Percentiles rank a stretch among this genome's conserved stretches.
Conservation (phyloP, 805 yeast genomes). For the Ogataea populi-albae region DNA sequence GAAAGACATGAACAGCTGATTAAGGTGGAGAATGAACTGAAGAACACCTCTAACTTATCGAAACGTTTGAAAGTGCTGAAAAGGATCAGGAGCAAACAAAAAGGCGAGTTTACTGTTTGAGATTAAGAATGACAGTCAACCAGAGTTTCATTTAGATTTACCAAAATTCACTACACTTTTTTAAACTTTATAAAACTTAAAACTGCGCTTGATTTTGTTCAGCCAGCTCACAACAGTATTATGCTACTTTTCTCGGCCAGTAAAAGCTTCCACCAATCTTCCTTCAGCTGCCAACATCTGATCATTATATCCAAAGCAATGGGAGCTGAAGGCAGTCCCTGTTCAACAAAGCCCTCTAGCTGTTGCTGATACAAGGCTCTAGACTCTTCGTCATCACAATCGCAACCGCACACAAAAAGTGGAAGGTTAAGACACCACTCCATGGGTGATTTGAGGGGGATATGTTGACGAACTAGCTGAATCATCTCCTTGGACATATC, state of each 20-base stretch:
- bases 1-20: constrained; percentile 75
- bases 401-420: constrained; percentile 58
- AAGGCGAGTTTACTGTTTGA: constrained; percentile 1
- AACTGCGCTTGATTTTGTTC: too few relatives aligned
- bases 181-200: constrained; percentile 40
- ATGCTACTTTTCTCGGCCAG: background rate
- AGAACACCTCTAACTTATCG: constrained; percentile 65
- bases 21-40: constrained; percentile 62
- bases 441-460: constrained; percentile 47
- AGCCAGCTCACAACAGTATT: background rate
- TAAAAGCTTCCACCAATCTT: constrained; percentile 43
- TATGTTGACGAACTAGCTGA: constrained; percentile 33
- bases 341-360: constrained; percentile 39
- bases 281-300: constrained; percentile 52
- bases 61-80: constrained; percentile 62
- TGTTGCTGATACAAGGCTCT: constrained; percentile 39
- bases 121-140: constrained; percentile 1
- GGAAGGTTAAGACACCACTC: constrained; percentile 57
- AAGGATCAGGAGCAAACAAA: background rate
- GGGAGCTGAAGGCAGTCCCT: constrained; percentile 37
- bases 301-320: constrained; percentile 40
- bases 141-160: constrained; percentile 24
- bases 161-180: constrained; percentile 44
- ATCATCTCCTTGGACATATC: constrained; percentile 43
- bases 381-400: constrained; percentile 38